A percentile compares a stretch with the other conserved stretches of the same genome.
Conservation (phyloP, 2,329 filamentous ascomycete genomes). For the Penicillium janthinellum region DNA sequence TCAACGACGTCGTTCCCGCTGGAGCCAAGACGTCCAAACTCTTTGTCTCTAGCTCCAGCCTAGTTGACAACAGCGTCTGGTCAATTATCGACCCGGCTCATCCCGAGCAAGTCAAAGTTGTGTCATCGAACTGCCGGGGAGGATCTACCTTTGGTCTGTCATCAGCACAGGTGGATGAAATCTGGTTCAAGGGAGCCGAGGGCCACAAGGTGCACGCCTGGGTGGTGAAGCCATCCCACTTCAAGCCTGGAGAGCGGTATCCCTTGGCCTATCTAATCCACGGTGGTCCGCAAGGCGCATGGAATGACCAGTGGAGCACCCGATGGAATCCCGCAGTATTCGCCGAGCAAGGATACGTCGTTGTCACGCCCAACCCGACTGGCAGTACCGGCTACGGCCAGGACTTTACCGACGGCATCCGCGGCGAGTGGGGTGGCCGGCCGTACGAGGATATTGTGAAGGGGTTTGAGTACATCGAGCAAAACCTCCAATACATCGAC, state of each 20-base stretch:
- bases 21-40: conserved; percentile 39
- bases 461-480: conserved; percentile 55
- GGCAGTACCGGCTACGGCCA: conserved; percentile 62
- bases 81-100: conserved; percentile 42
- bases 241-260: conserved; percentile 51
- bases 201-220: conserved; percentile 49
- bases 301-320: conserved; percentile 58
- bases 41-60: conserved; percentile 46
- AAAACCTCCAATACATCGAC: conserved; percentile 56
- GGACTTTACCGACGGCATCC: conserved; percentile 55
- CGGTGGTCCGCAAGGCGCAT: conserved; percentile 55
- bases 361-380: conserved; percentile 61
- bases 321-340: conserved; percentile 59
- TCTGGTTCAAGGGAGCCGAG: conserved; percentile 51
- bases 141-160: conserved; percentile 47
- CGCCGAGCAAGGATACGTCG: conserved; percentile 63
- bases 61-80: conserved; percentile 50
- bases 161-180: conserved; percentile 45
- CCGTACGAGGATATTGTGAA: conserved; percentile 60
- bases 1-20: conserved; percentile 42
- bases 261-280: conserved; percentile 58
- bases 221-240: conserved; percentile 52
- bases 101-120: conserved; percentile 31
- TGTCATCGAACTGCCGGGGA: conserved; percentile 42
- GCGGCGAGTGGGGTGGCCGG: conserved; percentile 55